Conservation (phyloP, 345 rosid species). For the Eucalyptus coolabah region DNA sequence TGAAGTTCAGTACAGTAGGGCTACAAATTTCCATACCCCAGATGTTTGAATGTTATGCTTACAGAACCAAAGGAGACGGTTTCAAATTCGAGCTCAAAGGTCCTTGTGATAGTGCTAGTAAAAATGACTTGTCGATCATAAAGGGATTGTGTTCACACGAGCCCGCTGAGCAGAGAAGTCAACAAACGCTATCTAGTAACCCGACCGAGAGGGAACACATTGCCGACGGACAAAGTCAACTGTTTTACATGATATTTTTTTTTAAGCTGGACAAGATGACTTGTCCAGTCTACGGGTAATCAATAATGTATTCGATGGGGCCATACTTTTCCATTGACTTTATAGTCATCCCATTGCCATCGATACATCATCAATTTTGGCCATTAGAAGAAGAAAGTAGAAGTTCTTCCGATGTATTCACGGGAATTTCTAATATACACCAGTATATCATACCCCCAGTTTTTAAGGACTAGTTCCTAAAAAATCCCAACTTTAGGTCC, state of each 20-base stretch:
- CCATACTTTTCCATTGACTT: background rate
- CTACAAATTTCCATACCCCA: background rate
- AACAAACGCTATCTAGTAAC: background rate
- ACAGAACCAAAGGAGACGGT: background rate
- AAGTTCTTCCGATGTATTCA: background rate
- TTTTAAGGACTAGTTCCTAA: too few species aligned
- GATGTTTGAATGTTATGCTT: background rate
- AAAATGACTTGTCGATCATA: background rate
- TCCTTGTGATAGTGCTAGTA: background rate
- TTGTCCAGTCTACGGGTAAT: background rate
- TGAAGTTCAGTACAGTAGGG: background rate
- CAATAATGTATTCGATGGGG: background rate
- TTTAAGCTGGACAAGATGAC: background rate
- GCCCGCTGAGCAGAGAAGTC: background rate
- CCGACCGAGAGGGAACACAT: background rate
- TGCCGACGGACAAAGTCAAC: background rate
- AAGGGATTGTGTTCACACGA: background rate
- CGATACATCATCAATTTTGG: background rate
- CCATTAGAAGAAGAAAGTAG: background rate
- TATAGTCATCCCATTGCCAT: background rate
- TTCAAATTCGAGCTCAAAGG: background rate
- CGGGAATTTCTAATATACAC: background rate
- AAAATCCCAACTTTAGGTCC: too few species aligned
- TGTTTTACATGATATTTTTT: background rate
- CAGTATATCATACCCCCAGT: background rate